Evolutionary conservation across 768 basidiomycete genomes (phyloP), one percentile per base, ranked within the genome.

Genomic region (Gyrodon lividus): DNA sequence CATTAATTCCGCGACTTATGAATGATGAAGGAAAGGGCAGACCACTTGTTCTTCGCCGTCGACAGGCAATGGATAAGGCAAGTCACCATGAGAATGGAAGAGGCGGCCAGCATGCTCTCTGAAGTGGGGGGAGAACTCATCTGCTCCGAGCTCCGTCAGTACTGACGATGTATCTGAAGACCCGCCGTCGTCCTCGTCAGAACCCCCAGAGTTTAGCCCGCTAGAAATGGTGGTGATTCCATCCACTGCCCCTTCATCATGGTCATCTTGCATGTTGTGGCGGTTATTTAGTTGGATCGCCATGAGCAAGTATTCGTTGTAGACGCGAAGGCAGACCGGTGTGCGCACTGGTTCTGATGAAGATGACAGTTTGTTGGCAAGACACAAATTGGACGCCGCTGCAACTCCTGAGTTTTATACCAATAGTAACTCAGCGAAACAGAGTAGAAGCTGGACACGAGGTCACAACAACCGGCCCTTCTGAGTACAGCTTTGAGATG

Each of bases 11-110:
- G 20, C 52, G 22, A 41, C 14, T 24, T 50, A 20, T 22, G 41
- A 51, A 19, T 19, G 23, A 28, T 10, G 9, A 31, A 39, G 12
- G 33, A 40, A 20, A 13, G 26, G 41, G 17, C 78, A 31, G 64
- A 90, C 89, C 67, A 77, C 70, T 63, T 85, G 84, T 66, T 92
- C 89, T 5, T 72, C 73, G 16, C 77, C 75, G 66, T 92, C 89
- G 5, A 83, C 83, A 39, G 89, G 89, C 43, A 92, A 71, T 12
- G 83, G 83, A 64, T 91, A 92, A 43, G 83, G 83, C 40, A 80
- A 77, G 56, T 60, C 69, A 68, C 72, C 70, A 72, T 81, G 79
- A 60, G 84, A 84, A 73, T 83, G 83, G 70, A 83, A 90, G 65
- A 88, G 80, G 33, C 86, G 77, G 28, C 76, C 81, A 57, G 75